These are phyloP conservation scores for Ganoderma leucocontextum DNA, from an alignment of 1,284 basidiomycete genomes.

Conservation along the genomic window DNA sequence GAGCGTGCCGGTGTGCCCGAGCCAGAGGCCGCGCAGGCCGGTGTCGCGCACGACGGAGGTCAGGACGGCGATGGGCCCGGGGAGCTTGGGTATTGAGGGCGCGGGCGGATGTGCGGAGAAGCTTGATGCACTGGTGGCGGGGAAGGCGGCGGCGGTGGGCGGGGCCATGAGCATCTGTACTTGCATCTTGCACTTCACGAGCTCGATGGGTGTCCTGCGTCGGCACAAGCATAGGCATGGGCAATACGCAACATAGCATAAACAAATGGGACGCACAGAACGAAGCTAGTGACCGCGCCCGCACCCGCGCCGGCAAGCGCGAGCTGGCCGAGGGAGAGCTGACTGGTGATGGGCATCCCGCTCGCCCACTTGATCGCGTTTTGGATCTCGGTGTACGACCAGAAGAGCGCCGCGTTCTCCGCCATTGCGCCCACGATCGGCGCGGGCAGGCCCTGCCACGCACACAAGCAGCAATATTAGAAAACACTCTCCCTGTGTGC, in stretches of 20 bases:
- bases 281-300: constrained; percentile 83
- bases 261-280: constrained; percentile 62
- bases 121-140: too few species aligned
- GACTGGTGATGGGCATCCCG: constrained; percentile 44
- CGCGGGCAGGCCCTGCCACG: constrained; percentile 81
- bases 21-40: constrained; percentile 86
- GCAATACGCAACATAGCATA: not conserved
- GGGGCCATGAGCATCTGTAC: constrained; percentile 81
- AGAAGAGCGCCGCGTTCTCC: constrained; percentile 90
- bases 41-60: constrained; percentile 66
- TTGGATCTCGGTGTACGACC: constrained; percentile 89
- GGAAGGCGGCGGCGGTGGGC: constrained; percentile 33
- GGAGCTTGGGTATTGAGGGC: constrained; percentile 41
- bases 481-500: not conserved
- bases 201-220: constrained; percentile 85
- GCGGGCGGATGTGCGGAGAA: constrained; percentile 32
- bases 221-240: too few species aligned
- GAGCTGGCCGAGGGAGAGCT: constrained; percentile 69
- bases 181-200: constrained; percentile 96
- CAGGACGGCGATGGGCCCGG: constrained; percentile 78
- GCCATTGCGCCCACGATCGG: constrained; percentile 91
- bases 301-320: constrained; percentile 83
- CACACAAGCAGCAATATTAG: not conserved
- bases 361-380: constrained; percentile 60
- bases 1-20: constrained; percentile 87